Conservation (phyloP, 1,284 basidiomycete genomes). For the Phylloporus sp. region DNA sequence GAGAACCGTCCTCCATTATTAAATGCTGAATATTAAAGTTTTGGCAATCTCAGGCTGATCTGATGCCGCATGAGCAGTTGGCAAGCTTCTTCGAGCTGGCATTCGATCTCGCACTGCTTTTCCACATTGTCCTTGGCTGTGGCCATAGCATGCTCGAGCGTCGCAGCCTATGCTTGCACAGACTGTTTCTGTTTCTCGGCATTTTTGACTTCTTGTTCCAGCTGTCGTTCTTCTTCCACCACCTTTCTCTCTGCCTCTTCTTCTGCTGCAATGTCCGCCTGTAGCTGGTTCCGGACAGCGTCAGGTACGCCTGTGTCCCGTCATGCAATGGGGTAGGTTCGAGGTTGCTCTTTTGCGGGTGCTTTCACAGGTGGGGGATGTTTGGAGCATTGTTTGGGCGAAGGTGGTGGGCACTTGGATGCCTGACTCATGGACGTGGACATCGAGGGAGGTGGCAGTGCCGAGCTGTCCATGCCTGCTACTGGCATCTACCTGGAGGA, state of each 20-base stretch:
- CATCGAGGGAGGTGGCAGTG: constrained; percentile 27
- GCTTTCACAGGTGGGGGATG: constrained; percentile 2
- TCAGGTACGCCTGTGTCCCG: constrained; percentile 46
- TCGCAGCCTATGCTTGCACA: neutral
- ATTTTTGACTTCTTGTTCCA: constrained; percentile 19
- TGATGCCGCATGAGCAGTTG: too few species aligned
- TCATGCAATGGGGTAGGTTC: neutral
- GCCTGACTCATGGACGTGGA: constrained; percentile 31
- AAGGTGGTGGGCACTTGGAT: constrained; percentile 15
- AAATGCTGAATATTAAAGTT: too few species aligned
- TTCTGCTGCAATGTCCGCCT: constrained; percentile 41
- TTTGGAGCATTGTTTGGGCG: constrained; percentile 4
- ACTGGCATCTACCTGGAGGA: constrained; percentile 18
- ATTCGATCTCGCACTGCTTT: constrained; percentile 5
- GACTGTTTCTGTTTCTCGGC: constrained; percentile 19
- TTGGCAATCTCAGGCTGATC: too few species aligned
- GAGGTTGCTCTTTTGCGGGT: neutral
- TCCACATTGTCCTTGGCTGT: constrained; percentile 21
- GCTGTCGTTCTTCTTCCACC: constrained; percentile 33
- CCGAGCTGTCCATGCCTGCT: constrained; percentile 24
- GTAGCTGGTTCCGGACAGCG: constrained; percentile 48
- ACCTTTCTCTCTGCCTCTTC: constrained; percentile 27
- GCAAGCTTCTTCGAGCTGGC: neutral
- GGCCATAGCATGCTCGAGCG: constrained; percentile 21
- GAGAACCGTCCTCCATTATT: too few species aligned